Percentiles rank a stretch among this genome's conserved stretches.
phyloP scores from a whole-genome alignment of 106 monocot species.

The Posidonia australis region DNA sequence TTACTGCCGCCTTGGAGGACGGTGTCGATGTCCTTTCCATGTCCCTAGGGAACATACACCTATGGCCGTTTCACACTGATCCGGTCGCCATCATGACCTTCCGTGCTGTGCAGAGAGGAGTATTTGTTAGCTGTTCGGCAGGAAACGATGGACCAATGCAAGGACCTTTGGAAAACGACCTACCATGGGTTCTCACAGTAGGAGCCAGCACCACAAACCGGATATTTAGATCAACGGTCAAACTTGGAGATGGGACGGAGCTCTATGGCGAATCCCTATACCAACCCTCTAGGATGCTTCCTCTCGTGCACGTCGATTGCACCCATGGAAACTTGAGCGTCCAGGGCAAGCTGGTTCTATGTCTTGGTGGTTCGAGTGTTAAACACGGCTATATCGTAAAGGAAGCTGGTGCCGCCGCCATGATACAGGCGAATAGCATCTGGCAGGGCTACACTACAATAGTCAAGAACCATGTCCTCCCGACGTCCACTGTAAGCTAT shows the following conservation, averaged over 20 bases:
- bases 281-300: neutral
- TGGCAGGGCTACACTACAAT: neutral
- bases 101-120: constrained; percentile 3
- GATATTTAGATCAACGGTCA: neutral
- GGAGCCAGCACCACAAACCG: constrained; percentile 16
- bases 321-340: neutral
- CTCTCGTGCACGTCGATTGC: no score
- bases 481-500: constrained; percentile 19
- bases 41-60: neutral
- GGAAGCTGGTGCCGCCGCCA: constrained; percentile 29
- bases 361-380: neutral
- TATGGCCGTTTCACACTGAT: constrained; percentile 1
- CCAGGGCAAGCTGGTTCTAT: constrained; percentile 11
- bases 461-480: constrained; percentile 14
- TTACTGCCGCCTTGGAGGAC: constrained; percentile 14
- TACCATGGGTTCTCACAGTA: constrained; percentile 18
- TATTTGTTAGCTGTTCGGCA: constrained; percentile 15
- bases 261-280: constrained; percentile 4
- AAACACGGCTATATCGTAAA: constrained; percentile 15
- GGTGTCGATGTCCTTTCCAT: constrained; percentile 23
- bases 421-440: constrained; percentile 15
- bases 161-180: neutral
- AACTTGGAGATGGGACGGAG: constrained; percentile 2
- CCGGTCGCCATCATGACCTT: constrained; percentile 8
- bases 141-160: constrained; percentile 12